Conservation (phyloP, 202 grass and related monocot species). For the Zizania palustris region DNA sequence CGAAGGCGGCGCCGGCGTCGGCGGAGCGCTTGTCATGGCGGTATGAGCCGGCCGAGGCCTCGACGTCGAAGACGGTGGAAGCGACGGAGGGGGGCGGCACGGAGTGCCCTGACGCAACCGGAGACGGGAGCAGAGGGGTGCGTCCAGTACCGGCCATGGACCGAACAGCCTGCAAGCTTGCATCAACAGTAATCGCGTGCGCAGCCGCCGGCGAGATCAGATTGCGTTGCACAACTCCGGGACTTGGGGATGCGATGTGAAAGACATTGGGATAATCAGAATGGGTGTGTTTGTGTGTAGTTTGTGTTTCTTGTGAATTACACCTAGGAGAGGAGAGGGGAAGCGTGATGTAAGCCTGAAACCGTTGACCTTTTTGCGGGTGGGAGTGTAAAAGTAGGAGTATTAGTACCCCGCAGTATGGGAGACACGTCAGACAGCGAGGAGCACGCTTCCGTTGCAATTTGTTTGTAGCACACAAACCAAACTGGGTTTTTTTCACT, state of each 20-base stretch:
- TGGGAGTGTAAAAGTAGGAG: neutral
- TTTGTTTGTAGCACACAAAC: neutral
- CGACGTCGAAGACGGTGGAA: slow-evolving; percentile 23
- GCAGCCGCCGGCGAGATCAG: neutral
- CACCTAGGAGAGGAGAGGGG: neutral
- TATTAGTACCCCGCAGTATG: neutral
- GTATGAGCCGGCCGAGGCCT: slow-evolving; percentile 10
- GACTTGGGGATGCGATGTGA: neutral
- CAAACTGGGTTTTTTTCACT: neutral
- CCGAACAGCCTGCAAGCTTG: neutral
- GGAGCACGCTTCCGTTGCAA: too few relatives aligned
- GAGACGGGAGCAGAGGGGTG: slow-evolving; percentile 13
- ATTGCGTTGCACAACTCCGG: too few relatives aligned
- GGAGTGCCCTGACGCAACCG: neutral
- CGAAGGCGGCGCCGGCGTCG: slow-evolving; percentile 81
- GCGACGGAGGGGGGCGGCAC: slow-evolving; percentile 20
- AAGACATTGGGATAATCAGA: neutral
- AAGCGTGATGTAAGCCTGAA: neutral
- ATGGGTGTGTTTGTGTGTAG: neutral
- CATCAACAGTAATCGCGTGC: neutral
- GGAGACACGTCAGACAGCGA: neutral
- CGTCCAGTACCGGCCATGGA: slow-evolving; percentile 37
- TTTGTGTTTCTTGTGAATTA: neutral
- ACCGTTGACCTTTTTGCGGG: neutral
- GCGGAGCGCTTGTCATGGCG: neutral